phyloP scores from a whole-genome alignment of 176 grass and related monocot species.

The Leersia perrieri region DNA sequence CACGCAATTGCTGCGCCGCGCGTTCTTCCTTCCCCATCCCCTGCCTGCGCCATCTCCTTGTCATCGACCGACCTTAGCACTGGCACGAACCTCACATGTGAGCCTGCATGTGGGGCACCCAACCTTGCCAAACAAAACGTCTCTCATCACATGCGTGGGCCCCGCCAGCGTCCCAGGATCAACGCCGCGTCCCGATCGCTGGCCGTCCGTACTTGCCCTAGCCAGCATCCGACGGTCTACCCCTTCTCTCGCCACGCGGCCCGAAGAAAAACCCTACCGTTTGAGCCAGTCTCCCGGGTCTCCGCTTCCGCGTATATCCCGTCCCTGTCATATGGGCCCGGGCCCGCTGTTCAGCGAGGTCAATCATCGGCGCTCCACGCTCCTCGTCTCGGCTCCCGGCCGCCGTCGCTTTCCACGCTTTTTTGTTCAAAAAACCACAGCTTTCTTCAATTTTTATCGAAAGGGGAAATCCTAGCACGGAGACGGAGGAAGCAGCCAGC shows the following conservation, averaged over 20 bases:
- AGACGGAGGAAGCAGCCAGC: slow-evolving; percentile 10
- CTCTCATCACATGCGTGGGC: slow-evolving; percentile 12
- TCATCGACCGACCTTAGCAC: not conserved
- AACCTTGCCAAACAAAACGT: not conserved
- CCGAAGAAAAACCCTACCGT: slow-evolving; percentile 38
- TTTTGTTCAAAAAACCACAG: slow-evolving; percentile 34
- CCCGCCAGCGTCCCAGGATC: not conserved
- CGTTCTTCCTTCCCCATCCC: not conserved
- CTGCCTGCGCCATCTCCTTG: not conserved
- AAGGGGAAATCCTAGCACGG: not conserved
- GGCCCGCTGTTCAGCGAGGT: not conserved
- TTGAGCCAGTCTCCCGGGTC: not conserved
- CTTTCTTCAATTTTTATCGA: not conserved
- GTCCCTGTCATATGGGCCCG: not conserved
- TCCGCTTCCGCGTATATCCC: not conserved
- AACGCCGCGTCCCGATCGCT: not conserved
- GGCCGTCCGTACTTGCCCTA: not conserved
- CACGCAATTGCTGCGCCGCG: not conserved
- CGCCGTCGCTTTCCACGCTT: slow-evolving; percentile 43
- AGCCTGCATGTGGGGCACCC: not conserved
- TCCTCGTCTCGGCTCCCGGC: slow-evolving; percentile 12
- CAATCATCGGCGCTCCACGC: slow-evolving; percentile 31
- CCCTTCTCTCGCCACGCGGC: not conserved
- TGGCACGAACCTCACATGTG: not conserved
- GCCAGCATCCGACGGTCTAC: slow-evolving; percentile 12